Base-by-base conservation (phyloP, 1,284 basidiomycete genomes). In the Apiotrichum siamense region DNA sequence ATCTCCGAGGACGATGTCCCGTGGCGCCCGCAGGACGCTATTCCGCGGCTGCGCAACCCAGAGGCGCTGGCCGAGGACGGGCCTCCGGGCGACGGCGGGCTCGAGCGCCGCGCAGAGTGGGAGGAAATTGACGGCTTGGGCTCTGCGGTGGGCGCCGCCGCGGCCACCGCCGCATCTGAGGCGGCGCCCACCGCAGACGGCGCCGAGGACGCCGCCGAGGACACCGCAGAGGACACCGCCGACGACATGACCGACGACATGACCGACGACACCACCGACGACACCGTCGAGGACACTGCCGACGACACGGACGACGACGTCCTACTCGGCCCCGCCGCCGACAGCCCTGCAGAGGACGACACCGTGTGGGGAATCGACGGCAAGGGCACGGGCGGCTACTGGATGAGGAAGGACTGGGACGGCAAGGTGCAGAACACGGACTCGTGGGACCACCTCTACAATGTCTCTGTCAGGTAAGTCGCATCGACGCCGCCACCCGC, bases 1-100 rank as follows among this genome's bases (percentile, higher is more conserved):
- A 79, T 96, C 65, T 79, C 83, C 10, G 86, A 92, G 67, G 72
- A 76, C 13, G 88, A 94, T 69, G 82, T 94, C 23, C 83, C 84
- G 54, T 72, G 80, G 53, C 53, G 47, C 72, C 72, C 55, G 35
- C 77, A 63, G 73, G 65, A 72, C 45, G 59, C 45, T 17, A 70
- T 69, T 41, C 32, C 36, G 41, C 49, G 44, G 15, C 51, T 67
- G 9, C 39, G 32, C 20, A 60, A 64, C 20, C 21, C 24, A 7
- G 25, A 24, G 27, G 29, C 27, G 23, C 24, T 35, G 13, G 33
- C 23, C 31, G 37, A 24, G 9, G 36, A 21, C 32, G 52, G 23
- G 36, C 18, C 31, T 27, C 24, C 35, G 13, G 33, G n/a, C 31
- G 37, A 24, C 7, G 36, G 18, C 32, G 52, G 23, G 36, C 18